Base-by-base conservation (phyloP, 768 basidiomycete genomes). In the Leccinum longicurvipes region DNA sequence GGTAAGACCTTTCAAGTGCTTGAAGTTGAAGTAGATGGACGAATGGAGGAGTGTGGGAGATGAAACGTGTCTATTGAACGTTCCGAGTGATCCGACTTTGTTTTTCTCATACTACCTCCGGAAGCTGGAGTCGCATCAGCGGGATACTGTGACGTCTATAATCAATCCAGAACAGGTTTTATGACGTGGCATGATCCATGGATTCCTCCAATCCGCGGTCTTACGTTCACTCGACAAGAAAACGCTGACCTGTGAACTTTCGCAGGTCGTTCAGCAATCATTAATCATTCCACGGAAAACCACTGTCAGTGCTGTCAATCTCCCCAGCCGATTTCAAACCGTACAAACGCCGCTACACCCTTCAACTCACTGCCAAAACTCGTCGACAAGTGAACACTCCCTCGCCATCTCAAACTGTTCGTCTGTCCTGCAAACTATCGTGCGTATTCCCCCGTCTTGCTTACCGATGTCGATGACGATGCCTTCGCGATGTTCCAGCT, bases 341-440 rank as follows among this genome's bases (percentile, higher is more conserved):
- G 36, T 60, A 36, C 53, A 47, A 4, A 45, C 14, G n/a, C 8
- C 36, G n/a, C 27, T 14, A n/a, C 29, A 4, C 8, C n/a, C 10
- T 15, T 17, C 2, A n/a, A n/a, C n/a, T 63, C 54, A 66, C 46
- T 5, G 21, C 64, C 61, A 62, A 51, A 63, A 69, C 23, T 52
- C 51, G 15, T 50, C 52, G 3, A 36, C 9, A 11, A 67, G 50
- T 12, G 63, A 63, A 62, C 79, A 80, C 58, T 71, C 69, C 44
- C 72, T 68, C 32, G 78, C 78, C 76, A 80, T 80, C 64, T 80
- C 79, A 6, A 76, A 61, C 69, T 86, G 83, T 59, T 86, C 86
- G 61, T 88, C 82, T 21, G 87, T 89, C 60, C 79, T 72, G 53
- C 86, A 89, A 6, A 89, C 81, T 48, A 88, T 60, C 12, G 86